Evolutionary conservation across 345 rosid species (phyloP).

Genomic region (Euphorbia pulcherrima): DNA sequence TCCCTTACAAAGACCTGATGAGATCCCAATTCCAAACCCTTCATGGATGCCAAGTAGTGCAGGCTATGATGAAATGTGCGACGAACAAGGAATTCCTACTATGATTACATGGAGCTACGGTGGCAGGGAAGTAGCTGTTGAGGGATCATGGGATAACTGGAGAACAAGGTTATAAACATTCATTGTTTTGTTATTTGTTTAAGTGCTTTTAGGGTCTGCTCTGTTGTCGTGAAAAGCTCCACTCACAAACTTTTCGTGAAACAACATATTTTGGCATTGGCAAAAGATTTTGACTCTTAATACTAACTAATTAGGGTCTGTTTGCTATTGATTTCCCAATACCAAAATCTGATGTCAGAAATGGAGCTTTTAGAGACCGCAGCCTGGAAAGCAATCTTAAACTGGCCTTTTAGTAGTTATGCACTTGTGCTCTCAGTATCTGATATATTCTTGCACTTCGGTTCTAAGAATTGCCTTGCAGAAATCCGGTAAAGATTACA

Average conservation of each 20-base stretch:
- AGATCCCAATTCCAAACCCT: constrained; percentile 61
- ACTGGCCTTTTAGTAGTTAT: no score
- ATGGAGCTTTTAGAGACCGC: no score
- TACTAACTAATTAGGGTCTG: no score
- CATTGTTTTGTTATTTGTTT: background rate
- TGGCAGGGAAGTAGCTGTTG: constrained; percentile 78
- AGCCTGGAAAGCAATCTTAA: no score
- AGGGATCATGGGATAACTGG: constrained; percentile 99
- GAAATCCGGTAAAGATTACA: constrained; percentile 90
- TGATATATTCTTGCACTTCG: constrained; percentile 17
- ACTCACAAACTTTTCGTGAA: no score
- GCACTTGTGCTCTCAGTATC: background rate
- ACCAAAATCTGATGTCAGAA: no score
- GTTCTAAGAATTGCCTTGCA: constrained; percentile 75
- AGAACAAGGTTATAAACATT: constrained; percentile 47
- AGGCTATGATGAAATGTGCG: constrained; percentile 50
- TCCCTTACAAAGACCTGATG: constrained; percentile 89
- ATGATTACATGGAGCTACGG: constrained; percentile 92
- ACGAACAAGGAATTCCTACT: constrained; percentile 79
- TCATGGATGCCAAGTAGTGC: constrained; percentile 54
- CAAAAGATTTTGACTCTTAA: no score
- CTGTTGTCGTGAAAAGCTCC: no score
- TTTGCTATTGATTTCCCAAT: no score
- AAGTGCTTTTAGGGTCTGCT: constrained; percentile 3
- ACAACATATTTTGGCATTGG: no score